Base-by-base conservation (phyloP, 2,329 filamentous ascomycete species). In the Aspergillus luchuensis region DNA sequence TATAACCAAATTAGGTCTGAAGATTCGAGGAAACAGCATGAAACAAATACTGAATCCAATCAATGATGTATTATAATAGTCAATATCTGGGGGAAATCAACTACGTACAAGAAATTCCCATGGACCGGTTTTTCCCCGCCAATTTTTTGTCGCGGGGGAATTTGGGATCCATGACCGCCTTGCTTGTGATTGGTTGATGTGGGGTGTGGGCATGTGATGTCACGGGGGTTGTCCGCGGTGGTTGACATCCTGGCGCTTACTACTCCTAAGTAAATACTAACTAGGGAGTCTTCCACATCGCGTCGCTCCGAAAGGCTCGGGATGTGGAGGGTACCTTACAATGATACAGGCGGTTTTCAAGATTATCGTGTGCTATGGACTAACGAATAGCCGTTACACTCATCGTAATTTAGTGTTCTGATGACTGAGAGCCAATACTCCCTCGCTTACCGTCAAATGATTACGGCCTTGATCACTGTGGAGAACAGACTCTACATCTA, bases 91-190 rank as follows among this genome's bases (percentile, higher is more conserved):
- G 55, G 58, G 38, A 47, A 36, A 33, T 13, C 19, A 30, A 47
- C 7, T 54, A 57, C 7, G 33, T 15, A n/a, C n/a, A 39, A 13
- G 6, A 17, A 51, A 39, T 48, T 45, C 21, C 38, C 39, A 15
- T 64, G 63, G 23, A 17, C 30, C 36, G 59, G 52, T 55, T 62
- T 61, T 61, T 56, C 70, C 69, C 71, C 72, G 66, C 69, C 64
- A 65, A 68, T 65, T 67, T 70, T 68, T 65, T 60, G 61, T 60
- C 43, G 41, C 62, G 19, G 39, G 19, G 60, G 47, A 49, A 15
- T 43, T 53, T 59, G 54, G 56, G 59, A 58, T 36, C 39, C 36
- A 52, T 63, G 62, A 57, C 63, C 57, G 60, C 56, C 59, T 59
- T 23, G 33, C 28, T 19, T 57, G 21, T 66, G 56, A 66, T 66